Evolutionary conservation across 2,329 filamentous ascomycete species (phyloP).

Genomic region (Colletotrichum orbiculare): DNA sequence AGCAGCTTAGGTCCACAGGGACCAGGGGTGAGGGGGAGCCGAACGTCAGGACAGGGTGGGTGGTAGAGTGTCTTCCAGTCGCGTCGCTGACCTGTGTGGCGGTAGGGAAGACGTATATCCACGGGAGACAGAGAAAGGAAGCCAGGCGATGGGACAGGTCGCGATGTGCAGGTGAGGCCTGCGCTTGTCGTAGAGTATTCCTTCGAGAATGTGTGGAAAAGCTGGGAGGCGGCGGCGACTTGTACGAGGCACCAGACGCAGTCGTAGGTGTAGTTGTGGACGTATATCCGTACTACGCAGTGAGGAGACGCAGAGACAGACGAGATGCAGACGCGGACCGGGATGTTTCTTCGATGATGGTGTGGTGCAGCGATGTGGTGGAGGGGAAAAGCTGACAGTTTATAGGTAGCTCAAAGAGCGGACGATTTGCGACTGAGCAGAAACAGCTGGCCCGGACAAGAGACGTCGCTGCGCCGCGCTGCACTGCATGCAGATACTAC

Average conservation of each 20-base stretch:
- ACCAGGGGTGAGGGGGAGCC: conserved; percentile 30
- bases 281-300: not conserved
- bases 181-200: not conserved
- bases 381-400: conserved; percentile 19
- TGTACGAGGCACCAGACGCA: conserved; percentile 22
- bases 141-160: conserved; percentile 25
- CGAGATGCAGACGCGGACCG: conserved; percentile 13
- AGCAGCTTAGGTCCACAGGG: conserved; percentile 27
- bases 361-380: conserved; percentile 20
- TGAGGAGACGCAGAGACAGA: not conserved
- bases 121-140: conserved; percentile 3
- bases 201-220: no score
- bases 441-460: not conserved
- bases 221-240: conserved; percentile 12
- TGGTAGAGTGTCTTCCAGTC: not conserved
- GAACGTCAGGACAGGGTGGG: conserved; percentile 2
- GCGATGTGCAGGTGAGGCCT: conserved; percentile 24
- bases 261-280: not conserved
- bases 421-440: not conserved
- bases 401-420: conserved; percentile 20
- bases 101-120: conserved; percentile 21
- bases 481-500: conserved; percentile 28
- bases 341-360: conserved; percentile 32
- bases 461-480: conserved; percentile 23
- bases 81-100: not conserved